Evolutionary conservation across 768 basidiomycete species (phyloP).

Genomic region (Rubroboletus satanas): DNA sequence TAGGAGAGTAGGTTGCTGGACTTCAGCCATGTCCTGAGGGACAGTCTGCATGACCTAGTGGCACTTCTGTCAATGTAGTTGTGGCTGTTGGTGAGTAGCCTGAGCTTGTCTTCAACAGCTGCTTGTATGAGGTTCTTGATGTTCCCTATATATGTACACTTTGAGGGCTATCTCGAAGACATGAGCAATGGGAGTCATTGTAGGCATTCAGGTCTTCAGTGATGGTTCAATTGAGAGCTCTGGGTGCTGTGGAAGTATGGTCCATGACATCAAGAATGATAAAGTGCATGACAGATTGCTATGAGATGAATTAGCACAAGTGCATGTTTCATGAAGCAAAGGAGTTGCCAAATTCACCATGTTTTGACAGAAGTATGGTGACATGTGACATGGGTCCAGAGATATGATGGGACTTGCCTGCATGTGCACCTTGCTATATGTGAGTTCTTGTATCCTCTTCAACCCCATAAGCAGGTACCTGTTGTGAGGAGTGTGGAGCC

Average conservation of each 20-base stretch:
- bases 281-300: neutral
- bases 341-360: no score
- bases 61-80: neutral
- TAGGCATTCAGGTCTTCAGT: neutral
- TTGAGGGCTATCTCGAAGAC: neutral
- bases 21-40: neutral
- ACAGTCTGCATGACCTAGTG: neutral
- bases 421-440: neutral
- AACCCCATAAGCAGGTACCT: neutral
- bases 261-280: neutral
- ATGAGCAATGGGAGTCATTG: neutral
- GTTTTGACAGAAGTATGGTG: no score
- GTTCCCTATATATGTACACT: neutral
- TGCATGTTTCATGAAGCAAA: no score
- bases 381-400: no score
- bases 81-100: fast-evolving
- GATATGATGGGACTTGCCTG: neutral
- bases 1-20: neutral
- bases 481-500: neutral
- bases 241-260: neutral
- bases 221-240: neutral
- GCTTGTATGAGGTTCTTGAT: neutral
- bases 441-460: neutral
- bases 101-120: neutral
- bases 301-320: no score